Percentiles rank a stretch among this genome's conserved stretches.
Conservation (phyloP, 2,329 filamentous ascomycete genomes). For the Cladosporium colombiae region DNA sequence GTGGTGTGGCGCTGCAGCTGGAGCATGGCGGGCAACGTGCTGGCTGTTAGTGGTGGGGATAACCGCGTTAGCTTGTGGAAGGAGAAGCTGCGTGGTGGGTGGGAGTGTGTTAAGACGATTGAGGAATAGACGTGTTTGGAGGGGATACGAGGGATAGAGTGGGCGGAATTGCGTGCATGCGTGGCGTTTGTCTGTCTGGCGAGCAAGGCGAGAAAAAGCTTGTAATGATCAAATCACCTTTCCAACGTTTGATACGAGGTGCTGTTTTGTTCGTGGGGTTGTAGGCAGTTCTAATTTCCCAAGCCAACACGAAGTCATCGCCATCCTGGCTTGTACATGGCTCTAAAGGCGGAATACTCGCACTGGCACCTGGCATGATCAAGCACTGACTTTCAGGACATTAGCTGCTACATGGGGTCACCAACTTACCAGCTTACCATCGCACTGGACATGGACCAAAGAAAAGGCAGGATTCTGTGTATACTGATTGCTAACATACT, state of each 20-base stretch:
- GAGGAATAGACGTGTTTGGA: conserved; percentile 50
- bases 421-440: too few species aligned
- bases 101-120: conserved; percentile 96
- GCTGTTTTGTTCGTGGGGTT: neutral
- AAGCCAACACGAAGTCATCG: neutral
- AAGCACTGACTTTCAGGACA: too few species aligned
- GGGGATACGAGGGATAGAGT: neutral
- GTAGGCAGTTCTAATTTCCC: neutral
- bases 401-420: too few species aligned
- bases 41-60: conserved; percentile 89
- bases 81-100: conserved; percentile 93
- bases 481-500: neutral
- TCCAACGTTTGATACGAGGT: neutral
- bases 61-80: conserved; percentile 99
- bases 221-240: conserved; percentile 12
- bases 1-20: conserved; percentile 96
- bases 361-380: too few species aligned
- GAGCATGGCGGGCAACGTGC: conserved; percentile 94
- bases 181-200: neutral
- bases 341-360: too few species aligned
- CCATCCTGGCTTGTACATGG: too few species aligned
- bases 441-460: too few species aligned
- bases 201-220: conserved; percentile 1
- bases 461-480: neutral
- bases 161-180: neutral